Evolutionary conservation across 1,284 basidiomycete genomes (phyloP).

Genomic region (Wolfiporia cocos): DNA sequence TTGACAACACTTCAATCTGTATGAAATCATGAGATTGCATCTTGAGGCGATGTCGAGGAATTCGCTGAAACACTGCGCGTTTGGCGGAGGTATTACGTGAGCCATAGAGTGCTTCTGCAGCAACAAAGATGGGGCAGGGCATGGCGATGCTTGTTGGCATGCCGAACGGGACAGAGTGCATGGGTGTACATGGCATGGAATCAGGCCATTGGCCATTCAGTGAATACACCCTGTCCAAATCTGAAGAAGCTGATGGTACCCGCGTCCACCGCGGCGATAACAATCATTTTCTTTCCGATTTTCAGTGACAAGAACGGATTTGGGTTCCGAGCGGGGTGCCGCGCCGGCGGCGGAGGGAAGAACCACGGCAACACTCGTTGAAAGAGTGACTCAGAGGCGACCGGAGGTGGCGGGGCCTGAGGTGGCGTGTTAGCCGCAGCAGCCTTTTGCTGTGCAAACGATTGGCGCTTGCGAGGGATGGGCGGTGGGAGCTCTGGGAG

Average conservation of each 20-base stretch:
- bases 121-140: neutral
- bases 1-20: no score
- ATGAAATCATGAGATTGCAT: neutral
- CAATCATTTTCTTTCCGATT: constrained; percentile 77
- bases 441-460: constrained; percentile 20
- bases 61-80: neutral
- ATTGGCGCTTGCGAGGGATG: constrained; percentile 20
- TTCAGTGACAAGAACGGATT: constrained; percentile 79
- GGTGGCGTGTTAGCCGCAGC: constrained; percentile 5
- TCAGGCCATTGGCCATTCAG: constrained; percentile 65
- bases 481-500: constrained; percentile 53
- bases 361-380: constrained; percentile 15
- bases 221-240: constrained; percentile 85
- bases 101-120: neutral
- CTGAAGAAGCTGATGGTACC: constrained; percentile 88
- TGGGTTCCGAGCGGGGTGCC: constrained; percentile 13
- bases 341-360: constrained; percentile 5
- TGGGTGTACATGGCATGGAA: neutral
- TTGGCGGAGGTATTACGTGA: neutral
- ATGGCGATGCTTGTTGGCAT: neutral
- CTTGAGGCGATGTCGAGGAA: neutral
- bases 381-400: constrained; percentile 4
- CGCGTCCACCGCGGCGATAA: constrained; percentile 88
- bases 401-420: neutral
- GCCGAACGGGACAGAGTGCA: neutral